Percentiles rank a stretch among this genome's conserved stretches.
Conservation (phyloP, 1,139 yeast species). For the Kazachstania sp. region DNA sequence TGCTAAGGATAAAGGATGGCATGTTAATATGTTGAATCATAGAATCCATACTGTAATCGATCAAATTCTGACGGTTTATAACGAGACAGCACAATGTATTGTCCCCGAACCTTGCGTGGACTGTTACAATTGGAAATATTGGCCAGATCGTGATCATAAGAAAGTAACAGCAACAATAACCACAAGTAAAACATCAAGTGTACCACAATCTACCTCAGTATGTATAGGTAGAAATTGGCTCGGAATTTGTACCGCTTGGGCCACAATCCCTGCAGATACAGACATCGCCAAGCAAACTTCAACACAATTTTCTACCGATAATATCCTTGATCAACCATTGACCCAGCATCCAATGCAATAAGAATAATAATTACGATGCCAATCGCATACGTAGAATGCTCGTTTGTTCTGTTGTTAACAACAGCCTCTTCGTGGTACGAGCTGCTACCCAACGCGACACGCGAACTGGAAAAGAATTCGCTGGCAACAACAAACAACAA, state of each 20-base stretch:
- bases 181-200: slow-evolving; percentile 15
- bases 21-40: slow-evolving; percentile 78
- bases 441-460: too few relatives aligned
- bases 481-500: too few relatives aligned
- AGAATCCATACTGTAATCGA: slow-evolving; percentile 88
- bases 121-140: slow-evolving; percentile 86
- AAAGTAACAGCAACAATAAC: slow-evolving; percentile 15
- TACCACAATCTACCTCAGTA: slow-evolving; percentile 1
- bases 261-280: neutral
- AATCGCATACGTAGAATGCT: too few relatives aligned
- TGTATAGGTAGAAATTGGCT: slow-evolving; percentile 33
- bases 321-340: neutral
- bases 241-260: slow-evolving; percentile 31
- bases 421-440: too few relatives aligned
- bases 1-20: slow-evolving; percentile 86
- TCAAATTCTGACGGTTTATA: slow-evolving; percentile 62
- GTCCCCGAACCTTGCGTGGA: slow-evolving; percentile 77
- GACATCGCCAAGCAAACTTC: neutral
- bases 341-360: neutral
- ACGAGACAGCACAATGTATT: slow-evolving; percentile 66
- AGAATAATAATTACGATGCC: too few relatives aligned
- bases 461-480: too few relatives aligned
- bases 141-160: slow-evolving; percentile 37
- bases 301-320: neutral
- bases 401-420: too few relatives aligned